A percentile compares a stretch with the other conserved stretches of the same genome.
Conservation (phyloP, 768 basidiomycete genomes). For the Psilocybe subaeruginosa region DNA sequence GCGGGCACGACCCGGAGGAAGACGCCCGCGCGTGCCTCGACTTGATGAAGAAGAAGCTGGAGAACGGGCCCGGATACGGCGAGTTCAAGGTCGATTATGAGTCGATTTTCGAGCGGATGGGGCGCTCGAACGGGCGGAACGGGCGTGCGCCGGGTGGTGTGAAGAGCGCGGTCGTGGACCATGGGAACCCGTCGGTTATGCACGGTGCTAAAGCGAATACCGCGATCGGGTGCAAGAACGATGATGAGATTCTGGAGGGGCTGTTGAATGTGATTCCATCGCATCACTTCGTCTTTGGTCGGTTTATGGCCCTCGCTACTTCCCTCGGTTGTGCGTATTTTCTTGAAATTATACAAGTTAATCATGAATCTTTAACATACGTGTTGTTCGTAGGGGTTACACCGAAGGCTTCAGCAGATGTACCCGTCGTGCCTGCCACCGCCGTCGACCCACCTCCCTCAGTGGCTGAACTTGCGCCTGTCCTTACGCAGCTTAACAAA, state of each 20-base stretch:
- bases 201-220: constrained; percentile 85
- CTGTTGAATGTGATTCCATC: constrained; percentile 57
- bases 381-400: constrained; percentile 55
- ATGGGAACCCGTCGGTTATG: constrained; percentile 83
- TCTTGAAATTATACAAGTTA: constrained; percentile 2
- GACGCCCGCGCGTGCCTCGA: constrained; percentile 91
- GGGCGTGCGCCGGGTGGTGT: constrained; percentile 44
- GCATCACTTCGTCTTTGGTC: constrained; percentile 84
- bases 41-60: constrained; percentile 79
- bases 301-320: constrained; percentile 84
- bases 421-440: constrained; percentile 19
- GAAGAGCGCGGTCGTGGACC: constrained; percentile 77
- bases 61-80: constrained; percentile 79
- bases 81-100: constrained; percentile 86
- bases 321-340: constrained; percentile 72
- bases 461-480: constrained; percentile 33
- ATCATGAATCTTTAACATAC: neutral
- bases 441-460: constrained; percentile 32
- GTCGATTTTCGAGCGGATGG: constrained; percentile 86
- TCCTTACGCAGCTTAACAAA: constrained; percentile 57
- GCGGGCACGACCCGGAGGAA: constrained; percentile 93
- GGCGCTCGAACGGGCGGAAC: constrained; percentile 45
- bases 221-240: constrained; percentile 70
- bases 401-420: constrained; percentile 49
- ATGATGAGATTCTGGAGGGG: constrained; percentile 79